Percentiles rank a stretch among this genome's conserved stretches.
These are phyloP conservation scores for Alternaria viburni DNA, from an alignment of 2,329 filamentous ascomycete species.

Conservation along the genomic window DNA sequence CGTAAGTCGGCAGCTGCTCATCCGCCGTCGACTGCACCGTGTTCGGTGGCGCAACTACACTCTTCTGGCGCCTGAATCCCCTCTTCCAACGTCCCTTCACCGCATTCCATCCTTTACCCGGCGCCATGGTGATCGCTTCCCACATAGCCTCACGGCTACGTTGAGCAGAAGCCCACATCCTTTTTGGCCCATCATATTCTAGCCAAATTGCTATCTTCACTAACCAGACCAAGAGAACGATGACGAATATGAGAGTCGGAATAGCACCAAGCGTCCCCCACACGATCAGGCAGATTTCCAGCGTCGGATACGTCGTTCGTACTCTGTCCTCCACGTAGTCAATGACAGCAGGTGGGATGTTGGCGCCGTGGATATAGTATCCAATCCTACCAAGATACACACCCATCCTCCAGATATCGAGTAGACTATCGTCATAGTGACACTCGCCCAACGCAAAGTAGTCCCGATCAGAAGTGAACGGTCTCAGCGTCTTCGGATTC, in stretches of 20 bases:
- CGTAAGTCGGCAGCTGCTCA: background rate
- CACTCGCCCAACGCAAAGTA: background rate
- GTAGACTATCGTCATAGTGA: background rate
- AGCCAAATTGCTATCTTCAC: background rate
- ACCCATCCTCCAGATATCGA: background rate
- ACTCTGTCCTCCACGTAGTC: background rate
- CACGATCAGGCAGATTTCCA: background rate
- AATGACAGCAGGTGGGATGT: background rate
- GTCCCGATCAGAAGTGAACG: background rate
- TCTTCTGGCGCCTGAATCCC: background rate
- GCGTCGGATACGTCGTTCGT: background rate
- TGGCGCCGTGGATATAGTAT: background rate
- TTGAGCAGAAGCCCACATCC: background rate
- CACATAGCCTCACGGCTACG: background rate
- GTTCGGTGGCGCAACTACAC: background rate
- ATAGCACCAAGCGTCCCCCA: background rate
- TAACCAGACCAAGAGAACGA: background rate
- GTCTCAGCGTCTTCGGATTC: background rate
- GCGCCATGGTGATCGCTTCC: background rate
- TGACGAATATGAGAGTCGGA: background rate
- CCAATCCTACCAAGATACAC: background rate
- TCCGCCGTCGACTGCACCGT: background rate
- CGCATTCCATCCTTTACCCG: background rate
- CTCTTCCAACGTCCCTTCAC: background rate
- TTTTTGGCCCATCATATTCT: too few relatives aligned